Conservation (phyloP, 2,329 filamentous ascomycete species). For the Microsporum ferrugineum region DNA sequence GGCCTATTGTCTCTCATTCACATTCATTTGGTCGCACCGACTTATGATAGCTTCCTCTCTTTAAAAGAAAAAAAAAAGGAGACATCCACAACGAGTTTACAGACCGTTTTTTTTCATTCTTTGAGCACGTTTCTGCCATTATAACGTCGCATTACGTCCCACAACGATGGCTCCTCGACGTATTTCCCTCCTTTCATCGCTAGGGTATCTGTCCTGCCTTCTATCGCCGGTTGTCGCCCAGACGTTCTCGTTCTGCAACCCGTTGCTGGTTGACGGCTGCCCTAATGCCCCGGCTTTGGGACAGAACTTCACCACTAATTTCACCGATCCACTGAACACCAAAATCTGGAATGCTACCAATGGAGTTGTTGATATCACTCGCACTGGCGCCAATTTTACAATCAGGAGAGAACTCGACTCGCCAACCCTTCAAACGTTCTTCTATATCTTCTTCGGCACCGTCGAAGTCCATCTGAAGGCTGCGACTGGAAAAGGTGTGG, state of each 20-base stretch:
- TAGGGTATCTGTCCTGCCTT: constrained; percentile 22
- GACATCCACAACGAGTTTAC: neutral
- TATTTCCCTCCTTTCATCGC: constrained; percentile 15
- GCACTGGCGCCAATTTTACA: constrained; percentile 69
- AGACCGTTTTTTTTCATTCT: neutral
- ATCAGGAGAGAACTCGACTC: constrained; percentile 67
- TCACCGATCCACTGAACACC: constrained; percentile 42
- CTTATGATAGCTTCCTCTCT: neutral
- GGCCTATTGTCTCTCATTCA: constrained; percentile 2
- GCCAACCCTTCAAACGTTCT: constrained; percentile 74
- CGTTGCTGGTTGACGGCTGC: constrained; percentile 60
- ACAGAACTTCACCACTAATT: constrained; percentile 23
- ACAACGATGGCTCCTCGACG: constrained; percentile 5
- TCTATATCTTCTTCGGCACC: constrained; percentile 97
- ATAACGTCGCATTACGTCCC: neutral
- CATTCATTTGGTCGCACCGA: neutral
- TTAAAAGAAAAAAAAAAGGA: neutral
- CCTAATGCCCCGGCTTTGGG: constrained; percentile 60
- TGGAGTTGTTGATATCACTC: constrained; percentile 54
- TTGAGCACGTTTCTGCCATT: constrained; percentile 3
- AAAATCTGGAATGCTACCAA: constrained; percentile 61
- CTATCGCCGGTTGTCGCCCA: constrained; percentile 46
- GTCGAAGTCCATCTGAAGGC: constrained; percentile 77
- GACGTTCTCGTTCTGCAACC: constrained; percentile 67
- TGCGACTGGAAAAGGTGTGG: constrained; percentile 77